Conservation (phyloP, 1,139 yeast genomes). For the Candida neerlandica region DNA sequence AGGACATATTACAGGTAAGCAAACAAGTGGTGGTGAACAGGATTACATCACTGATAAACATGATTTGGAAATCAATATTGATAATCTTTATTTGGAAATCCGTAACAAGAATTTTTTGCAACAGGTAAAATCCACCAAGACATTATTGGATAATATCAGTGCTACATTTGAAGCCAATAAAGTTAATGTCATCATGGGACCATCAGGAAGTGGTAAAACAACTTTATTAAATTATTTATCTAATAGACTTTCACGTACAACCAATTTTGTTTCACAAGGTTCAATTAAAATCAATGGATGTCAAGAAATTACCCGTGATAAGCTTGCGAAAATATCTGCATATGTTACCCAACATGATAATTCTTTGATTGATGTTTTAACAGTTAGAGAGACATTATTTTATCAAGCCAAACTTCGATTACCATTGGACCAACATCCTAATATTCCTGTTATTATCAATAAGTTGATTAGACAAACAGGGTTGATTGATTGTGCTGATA, state of each 20-base stretch:
- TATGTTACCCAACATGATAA: slow-evolving; percentile 84
- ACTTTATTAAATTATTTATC: slow-evolving; percentile 70
- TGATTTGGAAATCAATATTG: slow-evolving; percentile 22
- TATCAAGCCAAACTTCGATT: slow-evolving; percentile 74
- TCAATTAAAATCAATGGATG: slow-evolving; percentile 20
- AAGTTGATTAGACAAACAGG: slow-evolving; percentile 69
- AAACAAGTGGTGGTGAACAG: not conserved
- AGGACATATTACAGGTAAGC: not conserved
- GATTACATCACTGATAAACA: slow-evolving; percentile 10
- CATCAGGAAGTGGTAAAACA: slow-evolving; percentile 86
- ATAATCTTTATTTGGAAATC: slow-evolving; percentile 24
- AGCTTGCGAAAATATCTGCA: slow-evolving; percentile 55
- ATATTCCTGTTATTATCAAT: slow-evolving; percentile 44
- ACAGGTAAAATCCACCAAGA: slow-evolving; percentile 11
- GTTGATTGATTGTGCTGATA: slow-evolving; percentile 74
- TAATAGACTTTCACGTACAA: slow-evolving; percentile 52
- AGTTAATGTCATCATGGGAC: slow-evolving; percentile 87
- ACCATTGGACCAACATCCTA: slow-evolving; percentile 33
- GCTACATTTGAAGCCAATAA: slow-evolving; percentile 62
- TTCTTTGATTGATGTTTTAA: slow-evolving; percentile 65
- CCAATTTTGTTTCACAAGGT: slow-evolving; percentile 27
- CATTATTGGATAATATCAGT: slow-evolving; percentile 47
- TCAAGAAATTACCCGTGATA: slow-evolving; percentile 41
- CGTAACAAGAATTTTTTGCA: slow-evolving; percentile 14
- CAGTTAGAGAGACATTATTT: slow-evolving; percentile 74